These are phyloP conservation scores for Petunia hybrid DNA, from an alignment of 305 asterid species.

Conservation along the genomic window DNA sequence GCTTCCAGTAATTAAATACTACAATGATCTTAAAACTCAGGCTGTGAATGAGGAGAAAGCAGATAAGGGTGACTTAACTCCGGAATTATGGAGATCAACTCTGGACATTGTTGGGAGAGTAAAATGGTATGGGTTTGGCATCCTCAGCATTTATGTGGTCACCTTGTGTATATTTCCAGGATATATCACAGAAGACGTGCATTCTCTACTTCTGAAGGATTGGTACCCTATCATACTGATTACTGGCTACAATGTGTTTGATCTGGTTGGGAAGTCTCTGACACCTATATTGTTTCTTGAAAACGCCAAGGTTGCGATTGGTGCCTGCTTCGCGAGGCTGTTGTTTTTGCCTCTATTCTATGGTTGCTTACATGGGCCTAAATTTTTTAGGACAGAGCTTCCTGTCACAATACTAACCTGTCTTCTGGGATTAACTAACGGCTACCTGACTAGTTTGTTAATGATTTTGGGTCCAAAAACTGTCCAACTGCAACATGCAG, in stretches of 20 bases:
- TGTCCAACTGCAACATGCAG: slow-evolving; percentile 74
- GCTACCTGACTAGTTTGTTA: slow-evolving; percentile 73
- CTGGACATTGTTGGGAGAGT: slow-evolving; percentile 69
- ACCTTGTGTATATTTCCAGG: slow-evolving; percentile 91
- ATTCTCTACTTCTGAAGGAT: slow-evolving; percentile 69
- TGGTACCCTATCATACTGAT: slow-evolving; percentile 89
- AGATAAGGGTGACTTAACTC: slow-evolving; percentile 68
- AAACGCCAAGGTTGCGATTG: slow-evolving; percentile 65
- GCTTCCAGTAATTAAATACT: slow-evolving; percentile 82
- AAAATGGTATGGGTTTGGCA: slow-evolving; percentile 83
- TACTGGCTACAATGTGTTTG: slow-evolving; percentile 76
- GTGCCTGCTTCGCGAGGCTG: slow-evolving; percentile 71
- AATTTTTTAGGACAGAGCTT: slow-evolving; percentile 70
- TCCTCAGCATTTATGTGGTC: slow-evolving; percentile 62
- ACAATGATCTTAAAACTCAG: slow-evolving; percentile 61
- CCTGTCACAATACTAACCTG: slow-evolving; percentile 80
- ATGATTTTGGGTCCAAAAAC: slow-evolving; percentile 81
- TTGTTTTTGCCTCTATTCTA: slow-evolving; percentile 84
- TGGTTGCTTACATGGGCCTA: slow-evolving; percentile 85
- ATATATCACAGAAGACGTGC: slow-evolving; percentile 88
- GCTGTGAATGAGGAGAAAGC: slow-evolving; percentile 75
- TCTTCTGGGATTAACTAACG: slow-evolving; percentile 89
- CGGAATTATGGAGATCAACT: slow-evolving; percentile 68
- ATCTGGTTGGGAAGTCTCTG: slow-evolving; percentile 74
- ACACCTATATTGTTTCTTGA: slow-evolving; percentile 68